Conservation (phyloP, 805 yeast species). For the Zygoascus ofunaensis region DNA sequence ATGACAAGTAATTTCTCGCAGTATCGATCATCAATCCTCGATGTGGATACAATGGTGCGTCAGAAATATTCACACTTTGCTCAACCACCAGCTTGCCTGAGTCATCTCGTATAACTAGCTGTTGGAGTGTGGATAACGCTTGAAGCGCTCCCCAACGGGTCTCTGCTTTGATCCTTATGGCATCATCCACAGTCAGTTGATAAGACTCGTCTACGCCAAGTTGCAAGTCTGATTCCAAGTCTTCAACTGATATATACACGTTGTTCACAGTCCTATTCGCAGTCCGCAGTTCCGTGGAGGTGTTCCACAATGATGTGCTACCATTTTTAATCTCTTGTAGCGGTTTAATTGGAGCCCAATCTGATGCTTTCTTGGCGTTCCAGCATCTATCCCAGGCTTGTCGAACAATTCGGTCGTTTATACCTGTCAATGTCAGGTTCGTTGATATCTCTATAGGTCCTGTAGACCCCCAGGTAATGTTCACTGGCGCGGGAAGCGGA, state of each 20-base stretch:
- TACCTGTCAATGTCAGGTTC: slow-evolving; percentile 5
- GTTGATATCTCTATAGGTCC: slow-evolving; percentile 8
- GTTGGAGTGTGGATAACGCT: slow-evolving; percentile 35
- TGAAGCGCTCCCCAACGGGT: slow-evolving; percentile 38
- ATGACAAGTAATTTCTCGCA: slow-evolving; percentile 31
- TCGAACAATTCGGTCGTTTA: slow-evolving; percentile 11
- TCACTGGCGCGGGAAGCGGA: slow-evolving; percentile 18
- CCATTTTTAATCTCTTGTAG: slow-evolving; percentile 28
- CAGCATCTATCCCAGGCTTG: slow-evolving; percentile 26
- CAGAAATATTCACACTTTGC: slow-evolving; percentile 28
- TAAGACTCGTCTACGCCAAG: slow-evolving; percentile 34
- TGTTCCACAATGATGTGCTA: slow-evolving; percentile 22
- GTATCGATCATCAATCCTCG: slow-evolving; percentile 36
- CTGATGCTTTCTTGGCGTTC: too few species aligned
- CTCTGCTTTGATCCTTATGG: slow-evolving; percentile 21
- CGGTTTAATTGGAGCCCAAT: slow-evolving; percentile 16
- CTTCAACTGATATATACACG: slow-evolving; percentile 11
- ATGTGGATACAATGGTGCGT: slow-evolving; percentile 31
- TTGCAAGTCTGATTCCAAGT: slow-evolving; percentile 26
- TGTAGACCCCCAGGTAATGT: slow-evolving; percentile 15
- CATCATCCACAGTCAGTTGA: slow-evolving; percentile 8
- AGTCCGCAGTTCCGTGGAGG: slow-evolving; percentile 17
- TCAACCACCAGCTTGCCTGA: slow-evolving; percentile 25
- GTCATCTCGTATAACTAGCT: slow-evolving; percentile 23
- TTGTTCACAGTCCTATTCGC: neutral